Percentiles rank a stretch among this genome's conserved stretches.
These are phyloP conservation scores for Parietichytrium sp. DNA, from an alignment of 108 stramenopile genomes.

Conservation along the genomic window DNA sequence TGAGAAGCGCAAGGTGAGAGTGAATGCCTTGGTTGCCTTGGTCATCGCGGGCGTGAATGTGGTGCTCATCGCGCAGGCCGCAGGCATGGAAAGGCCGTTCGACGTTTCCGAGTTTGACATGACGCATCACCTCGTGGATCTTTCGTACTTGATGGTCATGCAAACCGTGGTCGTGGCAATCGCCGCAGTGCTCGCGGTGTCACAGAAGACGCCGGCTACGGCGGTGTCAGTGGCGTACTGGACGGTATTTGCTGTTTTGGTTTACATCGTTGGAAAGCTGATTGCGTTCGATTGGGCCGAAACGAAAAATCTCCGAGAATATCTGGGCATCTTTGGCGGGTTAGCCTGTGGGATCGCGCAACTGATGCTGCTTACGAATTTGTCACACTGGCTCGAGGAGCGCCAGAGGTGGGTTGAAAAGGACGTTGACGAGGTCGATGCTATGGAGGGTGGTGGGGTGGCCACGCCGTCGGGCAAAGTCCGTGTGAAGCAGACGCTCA, in stretches of 20 bases:
- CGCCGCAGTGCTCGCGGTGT: background rate
- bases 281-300: conserved; percentile 24
- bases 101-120: background rate
- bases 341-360: conserved; percentile 11
- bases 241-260: background rate
- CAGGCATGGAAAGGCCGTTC: background rate
- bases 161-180: background rate
- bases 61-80: background rate
- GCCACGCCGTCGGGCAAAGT: background rate
- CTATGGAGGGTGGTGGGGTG: background rate
- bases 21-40: background rate
- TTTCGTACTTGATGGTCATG: background rate
- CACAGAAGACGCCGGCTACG: background rate
- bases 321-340: background rate
- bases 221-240: background rate
- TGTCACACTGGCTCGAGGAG: background rate
- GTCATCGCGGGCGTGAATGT: background rate
- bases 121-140: background rate
- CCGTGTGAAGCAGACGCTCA: background rate
- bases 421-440: background rate
- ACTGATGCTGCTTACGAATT: background rate
- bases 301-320: background rate
- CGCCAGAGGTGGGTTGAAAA: background rate
- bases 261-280: conserved; percentile 18
- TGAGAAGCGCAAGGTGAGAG: background rate